Evolutionary conservation across 768 basidiomycete genomes (phyloP), one percentile per base, ranked within the genome.

Genomic region (Rhodotorula sphaerocarpa): DNA sequence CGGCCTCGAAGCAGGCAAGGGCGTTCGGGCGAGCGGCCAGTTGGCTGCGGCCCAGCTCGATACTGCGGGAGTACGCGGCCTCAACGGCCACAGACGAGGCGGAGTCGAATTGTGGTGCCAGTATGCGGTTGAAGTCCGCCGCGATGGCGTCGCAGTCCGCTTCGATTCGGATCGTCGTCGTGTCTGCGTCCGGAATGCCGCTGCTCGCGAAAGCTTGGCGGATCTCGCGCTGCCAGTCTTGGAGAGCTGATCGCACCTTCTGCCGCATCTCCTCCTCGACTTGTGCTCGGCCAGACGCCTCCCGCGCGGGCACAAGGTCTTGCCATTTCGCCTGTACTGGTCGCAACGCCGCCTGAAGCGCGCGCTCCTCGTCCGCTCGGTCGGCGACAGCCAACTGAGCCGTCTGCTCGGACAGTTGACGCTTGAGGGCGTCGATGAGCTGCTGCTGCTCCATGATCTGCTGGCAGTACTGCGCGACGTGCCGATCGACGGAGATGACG

Each of bases 401-500:
- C 59, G 81, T 77, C 77, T 86, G 86, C 5, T 84, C 87, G 7
- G 86, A 82, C 44, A 95, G 79, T 76, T 87, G 88, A 52, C 84
- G 83, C 76, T 92, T 91, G 67, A 96, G 83, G 71, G 87, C 85
- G 33, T 83, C 81, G 61, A 96, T 86, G 76, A 91, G 86, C 43
- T 79, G 75, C 69, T 90, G 87, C 66, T 93, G 84, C 57, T 88
- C 79, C 73, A 90, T 87, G 71, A 97, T 95, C 55, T 90, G 89
- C 75, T 90, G 88, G 50, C 95, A 88, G 72, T 96, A 99, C 76
- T 86, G 88, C 41, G 88, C 89, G 65, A 96, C 92, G 73, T 96
- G 90, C 21, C 92, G 82, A 71, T 93, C 86, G 66, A 96, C 89
- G 67, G 92, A 91, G 71, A 93, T 86, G 34, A 93, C 86, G 74